phyloP scores from a whole-genome alignment of 1,284 basidiomycete genomes.

The Melampsora americana region DNA sequence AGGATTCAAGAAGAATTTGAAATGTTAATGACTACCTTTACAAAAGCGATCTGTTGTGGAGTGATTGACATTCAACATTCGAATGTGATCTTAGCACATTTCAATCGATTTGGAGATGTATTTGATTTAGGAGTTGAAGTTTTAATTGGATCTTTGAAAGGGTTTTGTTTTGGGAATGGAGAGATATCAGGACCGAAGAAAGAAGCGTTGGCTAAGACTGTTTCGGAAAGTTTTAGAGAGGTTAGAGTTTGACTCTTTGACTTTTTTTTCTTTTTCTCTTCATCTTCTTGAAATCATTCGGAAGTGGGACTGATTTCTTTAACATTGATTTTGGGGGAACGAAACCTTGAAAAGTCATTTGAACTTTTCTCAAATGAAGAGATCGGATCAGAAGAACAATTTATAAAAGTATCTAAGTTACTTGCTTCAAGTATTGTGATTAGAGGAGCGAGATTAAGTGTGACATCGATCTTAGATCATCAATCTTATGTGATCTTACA shows the following conservation, averaged over 20 bases:
- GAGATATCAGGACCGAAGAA: not conserved
- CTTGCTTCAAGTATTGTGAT: slow-evolving; percentile 50
- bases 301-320: not conserved
- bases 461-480: slow-evolving; percentile 48
- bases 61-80: slow-evolving; percentile 38
- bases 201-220: slow-evolving; percentile 12
- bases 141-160: slow-evolving; percentile 18
- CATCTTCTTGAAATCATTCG: not conserved
- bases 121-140: slow-evolving; percentile 36
- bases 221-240: slow-evolving; percentile 21
- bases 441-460: slow-evolving; percentile 51
- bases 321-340: no score
- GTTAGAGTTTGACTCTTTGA: slow-evolving; percentile 9
- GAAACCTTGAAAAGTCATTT: slow-evolving; percentile 31
- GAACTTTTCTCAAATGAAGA: slow-evolving; percentile 17
- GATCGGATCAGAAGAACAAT: slow-evolving; percentile 41
- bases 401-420: slow-evolving; percentile 50
- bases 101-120: slow-evolving; percentile 23
- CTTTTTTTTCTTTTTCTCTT: not conserved
- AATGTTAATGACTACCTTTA: slow-evolving; percentile 39
- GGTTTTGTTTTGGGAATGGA: not conserved
- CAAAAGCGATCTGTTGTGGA: slow-evolving; percentile 36
- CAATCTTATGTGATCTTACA: slow-evolving; percentile 49
- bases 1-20: slow-evolving; percentile 29
- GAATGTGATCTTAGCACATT: slow-evolving; percentile 21